phyloP scores from a whole-genome alignment of 257 asterid species.

The Cordia subcordata region DNA sequence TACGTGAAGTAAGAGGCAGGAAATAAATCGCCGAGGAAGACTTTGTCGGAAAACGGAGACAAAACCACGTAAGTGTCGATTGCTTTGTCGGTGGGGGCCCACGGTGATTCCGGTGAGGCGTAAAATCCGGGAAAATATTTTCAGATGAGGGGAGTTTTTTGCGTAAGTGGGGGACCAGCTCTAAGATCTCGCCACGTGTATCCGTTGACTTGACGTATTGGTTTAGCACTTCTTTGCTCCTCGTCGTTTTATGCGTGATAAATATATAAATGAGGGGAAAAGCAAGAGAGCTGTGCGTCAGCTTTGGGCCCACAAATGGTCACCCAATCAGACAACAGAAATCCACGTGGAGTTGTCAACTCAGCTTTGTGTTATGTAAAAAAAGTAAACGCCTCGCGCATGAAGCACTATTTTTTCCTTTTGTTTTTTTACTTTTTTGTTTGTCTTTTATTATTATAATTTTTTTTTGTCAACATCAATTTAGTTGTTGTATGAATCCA shows the following conservation, averaged over 20 bases:
- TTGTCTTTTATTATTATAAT: too few relatives aligned
- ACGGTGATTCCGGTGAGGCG: slow-evolving; percentile 12
- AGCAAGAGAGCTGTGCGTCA: slow-evolving; percentile 2
- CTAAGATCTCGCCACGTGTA: slow-evolving; percentile 20
- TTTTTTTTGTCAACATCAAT: too few relatives aligned
- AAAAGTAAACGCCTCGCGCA: not conserved
- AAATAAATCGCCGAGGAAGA: too few relatives aligned
- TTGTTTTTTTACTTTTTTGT: not conserved
- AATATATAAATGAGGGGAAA: not conserved
- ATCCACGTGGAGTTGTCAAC: slow-evolving; percentile 17
- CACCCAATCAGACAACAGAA: slow-evolving; percentile 18
- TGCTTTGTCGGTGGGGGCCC: slow-evolving; percentile 13
- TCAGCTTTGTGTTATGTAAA: too few relatives aligned
- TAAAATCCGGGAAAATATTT: slow-evolving; percentile 20
- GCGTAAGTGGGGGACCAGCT: slow-evolving; percentile 8
- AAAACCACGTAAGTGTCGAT: slow-evolving; percentile 1
- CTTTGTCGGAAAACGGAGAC: not conserved
- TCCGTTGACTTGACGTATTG: slow-evolving; percentile 14
- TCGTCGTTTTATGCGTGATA: too few relatives aligned
- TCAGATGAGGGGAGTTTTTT: not conserved
- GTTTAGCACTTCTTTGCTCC: not conserved
- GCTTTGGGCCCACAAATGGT: slow-evolving; percentile 2
- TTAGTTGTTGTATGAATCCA: too few relatives aligned
- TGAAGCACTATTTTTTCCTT: not conserved
- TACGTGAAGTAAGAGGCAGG: too few relatives aligned